Conservation (phyloP, 148 eudicot genomes). For the Fagopyrum esculentum region DNA sequence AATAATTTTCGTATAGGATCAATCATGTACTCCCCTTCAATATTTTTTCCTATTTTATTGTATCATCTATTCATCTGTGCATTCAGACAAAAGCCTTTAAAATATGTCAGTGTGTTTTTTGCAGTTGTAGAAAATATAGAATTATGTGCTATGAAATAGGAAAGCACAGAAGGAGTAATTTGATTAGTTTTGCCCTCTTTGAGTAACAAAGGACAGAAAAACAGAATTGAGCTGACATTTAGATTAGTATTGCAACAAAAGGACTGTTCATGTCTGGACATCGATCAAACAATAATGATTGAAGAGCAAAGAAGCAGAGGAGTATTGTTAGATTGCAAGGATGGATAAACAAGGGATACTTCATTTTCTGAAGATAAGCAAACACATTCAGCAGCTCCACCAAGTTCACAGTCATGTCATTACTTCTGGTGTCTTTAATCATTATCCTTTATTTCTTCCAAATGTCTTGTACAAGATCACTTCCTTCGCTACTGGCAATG, state of each 20-base stretch:
- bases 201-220: no score
- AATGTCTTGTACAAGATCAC: conserved; percentile 38
- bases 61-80: not conserved
- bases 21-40: not conserved
- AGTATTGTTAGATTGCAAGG: not conserved
- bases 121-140: not conserved
- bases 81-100: not conserved
- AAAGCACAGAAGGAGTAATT: not conserved
- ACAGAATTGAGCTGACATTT: not conserved
- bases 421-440: conserved; percentile 40
- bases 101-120: not conserved
- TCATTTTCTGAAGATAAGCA: conserved; percentile 33
- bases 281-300: not conserved
- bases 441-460: conserved; percentile 30
- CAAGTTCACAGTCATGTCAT: conserved; percentile 61
- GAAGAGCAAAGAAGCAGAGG: not conserved
- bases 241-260: not conserved
- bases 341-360: conserved; percentile 18
- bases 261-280: not conserved
- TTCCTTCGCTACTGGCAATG: conserved; percentile 17
- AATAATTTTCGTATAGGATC: not conserved
- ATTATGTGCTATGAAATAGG: not conserved
- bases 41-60: not conserved
- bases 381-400: conserved; percentile 41
- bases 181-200: not conserved